Percentiles rank a stretch among this genome's conserved stretches.
These are phyloP conservation scores for Rutstroemia sp. DNA, from an alignment of 2,329 filamentous ascomycete genomes.

Conservation along the genomic window DNA sequence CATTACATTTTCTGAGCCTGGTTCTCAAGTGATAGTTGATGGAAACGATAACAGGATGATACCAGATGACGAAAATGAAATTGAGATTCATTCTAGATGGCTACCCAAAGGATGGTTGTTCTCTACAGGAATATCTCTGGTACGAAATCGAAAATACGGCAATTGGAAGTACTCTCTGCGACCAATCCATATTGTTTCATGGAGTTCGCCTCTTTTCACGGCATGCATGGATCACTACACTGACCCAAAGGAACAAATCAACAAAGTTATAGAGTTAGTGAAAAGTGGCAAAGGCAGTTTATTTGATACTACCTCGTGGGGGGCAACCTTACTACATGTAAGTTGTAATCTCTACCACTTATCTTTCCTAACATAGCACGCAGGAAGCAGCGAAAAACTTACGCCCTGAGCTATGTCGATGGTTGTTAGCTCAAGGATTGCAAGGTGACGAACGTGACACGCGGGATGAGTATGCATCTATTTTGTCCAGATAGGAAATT, in stretches of 20 bases:
- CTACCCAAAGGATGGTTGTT: not conserved
- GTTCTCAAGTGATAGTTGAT: too few species aligned
- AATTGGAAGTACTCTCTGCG: not conserved
- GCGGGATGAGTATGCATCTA: too few species aligned
- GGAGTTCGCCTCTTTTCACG: not conserved
- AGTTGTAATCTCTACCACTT: not conserved
- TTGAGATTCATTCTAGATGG: not conserved
- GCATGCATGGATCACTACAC: not conserved
- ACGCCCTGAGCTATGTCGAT: too few species aligned
- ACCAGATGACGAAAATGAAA: not conserved
- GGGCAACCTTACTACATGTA: not conserved
- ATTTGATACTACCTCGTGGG: not conserved
- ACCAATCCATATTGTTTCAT: not conserved
- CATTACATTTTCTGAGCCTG: not conserved
- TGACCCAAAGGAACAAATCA: too few species aligned
- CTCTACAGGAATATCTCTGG: not conserved
- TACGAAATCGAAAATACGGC: not conserved
- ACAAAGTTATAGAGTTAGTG: not conserved
- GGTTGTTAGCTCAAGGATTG: too few species aligned
- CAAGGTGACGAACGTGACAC: too few species aligned
- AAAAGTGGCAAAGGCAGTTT: not conserved
- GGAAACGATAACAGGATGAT: not conserved
- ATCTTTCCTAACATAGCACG: too few species aligned
- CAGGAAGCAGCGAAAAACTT: not conserved
- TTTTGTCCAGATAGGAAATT: too few species aligned